Conservation (phyloP, 805 yeast species). For the Wickerhamiella shivajii region DNA sequence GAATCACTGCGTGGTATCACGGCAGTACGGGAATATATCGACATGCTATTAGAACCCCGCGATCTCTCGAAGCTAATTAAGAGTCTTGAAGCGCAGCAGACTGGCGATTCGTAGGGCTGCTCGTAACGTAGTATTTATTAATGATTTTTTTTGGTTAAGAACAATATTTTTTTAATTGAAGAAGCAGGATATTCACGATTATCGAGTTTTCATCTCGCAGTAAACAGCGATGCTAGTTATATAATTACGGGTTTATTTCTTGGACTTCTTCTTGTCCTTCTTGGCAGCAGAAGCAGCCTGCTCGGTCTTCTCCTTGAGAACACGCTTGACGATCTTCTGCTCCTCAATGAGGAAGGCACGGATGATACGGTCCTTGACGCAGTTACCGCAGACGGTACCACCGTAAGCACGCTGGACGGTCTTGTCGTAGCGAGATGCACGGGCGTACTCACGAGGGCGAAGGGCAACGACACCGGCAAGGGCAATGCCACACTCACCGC, state of each 20-base stretch:
- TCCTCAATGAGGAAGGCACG: constrained; percentile 99
- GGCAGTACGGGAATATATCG: neutral
- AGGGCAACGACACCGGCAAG: constrained; percentile 82
- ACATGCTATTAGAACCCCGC: neutral
- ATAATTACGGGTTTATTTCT: constrained; percentile 17
- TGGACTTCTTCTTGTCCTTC: constrained; percentile 17
- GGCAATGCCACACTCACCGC: constrained; percentile 48
- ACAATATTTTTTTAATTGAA: too few relatives aligned
- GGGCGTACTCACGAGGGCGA: constrained; percentile 98
- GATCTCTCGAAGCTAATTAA: neutral
- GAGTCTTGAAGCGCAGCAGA: too few relatives aligned
- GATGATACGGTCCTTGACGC: constrained; percentile 98
- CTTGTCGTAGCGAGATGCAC: constrained; percentile 89
- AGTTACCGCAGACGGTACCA: constrained; percentile 93
- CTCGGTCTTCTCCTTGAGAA: constrained; percentile 89
- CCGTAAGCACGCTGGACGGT: constrained; percentile 99
- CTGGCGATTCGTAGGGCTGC: neutral
- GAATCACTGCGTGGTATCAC: constrained; percentile 13
- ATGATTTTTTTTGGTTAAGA: neutral
- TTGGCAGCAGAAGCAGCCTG: constrained; percentile 35
- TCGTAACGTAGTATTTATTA: neutral
- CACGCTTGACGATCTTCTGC: constrained; percentile 99
- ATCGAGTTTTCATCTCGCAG: neutral
- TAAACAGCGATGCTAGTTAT: constrained; percentile 7
- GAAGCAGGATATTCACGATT: neutral